These are phyloP conservation scores for Aspergillus transmontanensis DNA, from an alignment of 2,329 filamentous ascomycete species.

Conservation along the genomic window DNA sequence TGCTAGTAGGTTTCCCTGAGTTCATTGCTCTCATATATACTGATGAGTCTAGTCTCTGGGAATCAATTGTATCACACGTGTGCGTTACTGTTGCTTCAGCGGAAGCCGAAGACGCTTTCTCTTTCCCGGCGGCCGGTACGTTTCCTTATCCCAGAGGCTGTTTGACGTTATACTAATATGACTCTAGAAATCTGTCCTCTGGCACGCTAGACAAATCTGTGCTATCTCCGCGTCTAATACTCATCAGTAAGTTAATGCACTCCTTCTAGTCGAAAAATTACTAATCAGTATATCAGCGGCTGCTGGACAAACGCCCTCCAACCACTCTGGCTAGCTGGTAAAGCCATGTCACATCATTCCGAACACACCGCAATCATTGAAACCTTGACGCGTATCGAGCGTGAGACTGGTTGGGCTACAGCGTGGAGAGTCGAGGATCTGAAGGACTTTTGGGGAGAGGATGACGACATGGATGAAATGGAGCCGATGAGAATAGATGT, in stretches of 20 bases:
- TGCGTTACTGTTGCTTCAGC: conserved; percentile 33
- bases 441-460: conserved; percentile 55
- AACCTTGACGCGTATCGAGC: conserved; percentile 53
- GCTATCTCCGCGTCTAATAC: conserved; percentile 49
- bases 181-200: conserved; percentile 44
- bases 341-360: conserved; percentile 48
- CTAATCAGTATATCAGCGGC: conserved; percentile 26
- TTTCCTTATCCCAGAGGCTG: background rate
- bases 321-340: conserved; percentile 52
- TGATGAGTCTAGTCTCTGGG: conserved; percentile 28
- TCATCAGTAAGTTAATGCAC: conserved; percentile 35
- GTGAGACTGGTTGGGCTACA: conserved; percentile 57
- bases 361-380: conserved; percentile 52
- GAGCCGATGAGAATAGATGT: conserved; percentile 8
- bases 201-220: conserved; percentile 52
- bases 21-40: background rate
- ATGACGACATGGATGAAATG: conserved; percentile 19
- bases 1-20: conserved; percentile 22
- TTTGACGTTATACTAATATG: background rate
- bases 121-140: conserved; percentile 28
- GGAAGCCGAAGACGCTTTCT: conserved; percentile 29
- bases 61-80: conserved; percentile 39
- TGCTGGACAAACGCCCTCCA: conserved; percentile 51
- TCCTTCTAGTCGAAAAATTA: background rate
- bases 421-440: conserved; percentile 57